Base-by-base conservation (phyloP, 805 yeast genomes). In the Allodekkera sacchari region DNA sequence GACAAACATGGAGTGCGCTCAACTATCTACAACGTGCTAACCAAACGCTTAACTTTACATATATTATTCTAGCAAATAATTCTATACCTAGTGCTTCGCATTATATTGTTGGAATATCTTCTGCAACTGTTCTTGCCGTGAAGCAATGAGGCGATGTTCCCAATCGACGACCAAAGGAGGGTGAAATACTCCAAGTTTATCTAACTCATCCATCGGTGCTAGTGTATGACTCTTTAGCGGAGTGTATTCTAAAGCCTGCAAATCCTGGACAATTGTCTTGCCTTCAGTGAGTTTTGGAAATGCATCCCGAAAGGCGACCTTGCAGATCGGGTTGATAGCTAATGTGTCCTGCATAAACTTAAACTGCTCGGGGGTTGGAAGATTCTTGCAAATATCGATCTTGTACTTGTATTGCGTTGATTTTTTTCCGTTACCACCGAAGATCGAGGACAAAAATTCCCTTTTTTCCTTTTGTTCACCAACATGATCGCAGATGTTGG, bases 111-210 rank as follows among this genome's bases (percentile, higher is more conserved):
- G 59, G 39, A 73, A 51, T 31, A 74, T 63, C 32, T 63, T 49
- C 34, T 59, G 55, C 25, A 77, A 57, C 3, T 62, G 53, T 5
- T 52, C 45, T 30, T 59, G 64, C 41, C 71, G 64, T 25, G 68
- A 64, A 2, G 83, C 82, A 16, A 74, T 57, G 48, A 61, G 47
- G 30, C 66, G 64, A 42, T 72, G 63, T 40, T 69, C 73, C 82
- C 83, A 77, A 51, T 77, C 82, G 11, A 77, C 78, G 12, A 74
- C 57, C 27, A 73, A 53, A 1, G 79, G 79, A 1, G 64, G 57
- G 3, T 43, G 58, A 39, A 53, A 63, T 40, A 47, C 39, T 0
- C 51, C 50, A 13, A 41, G 41, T 12, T 34, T 36, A 8, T 39
- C 35, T 28, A 49, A 30, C 13, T 45, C 47, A 6, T 39, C 47